Evolutionary conservation across 441 rosid genomes (phyloP).

Genomic region (Syzygium syzygioides): DNA sequence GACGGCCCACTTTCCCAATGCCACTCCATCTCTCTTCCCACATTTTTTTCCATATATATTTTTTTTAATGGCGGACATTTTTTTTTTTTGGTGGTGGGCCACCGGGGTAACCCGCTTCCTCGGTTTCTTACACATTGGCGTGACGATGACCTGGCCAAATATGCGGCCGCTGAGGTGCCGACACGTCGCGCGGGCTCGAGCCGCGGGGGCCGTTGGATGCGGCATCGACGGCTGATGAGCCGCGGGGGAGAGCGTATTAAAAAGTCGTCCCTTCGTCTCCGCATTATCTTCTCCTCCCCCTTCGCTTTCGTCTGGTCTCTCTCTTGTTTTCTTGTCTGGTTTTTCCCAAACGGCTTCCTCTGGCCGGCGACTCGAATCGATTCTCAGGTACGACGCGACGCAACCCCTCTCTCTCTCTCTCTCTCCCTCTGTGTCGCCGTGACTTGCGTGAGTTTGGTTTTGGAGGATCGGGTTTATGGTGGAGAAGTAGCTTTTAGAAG

Average conservation of each 20-base stretch:
- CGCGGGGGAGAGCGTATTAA: background rate
- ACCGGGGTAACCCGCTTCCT: background rate
- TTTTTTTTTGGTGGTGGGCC: background rate
- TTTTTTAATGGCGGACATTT: background rate
- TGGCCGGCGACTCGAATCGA: background rate
- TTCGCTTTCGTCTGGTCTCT: background rate
- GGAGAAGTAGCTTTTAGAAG: background rate
- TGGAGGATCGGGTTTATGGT: background rate
- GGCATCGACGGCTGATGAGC: background rate
- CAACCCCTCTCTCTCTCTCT: background rate
- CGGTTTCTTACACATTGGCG: background rate
- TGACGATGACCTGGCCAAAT: background rate
- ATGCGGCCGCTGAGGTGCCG: background rate
- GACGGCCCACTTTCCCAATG: background rate
- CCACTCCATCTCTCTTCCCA: background rate
- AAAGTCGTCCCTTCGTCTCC: background rate
- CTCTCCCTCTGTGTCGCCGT: background rate
- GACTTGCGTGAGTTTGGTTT: background rate
- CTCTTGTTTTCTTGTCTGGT: background rate
- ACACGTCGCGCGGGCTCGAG: background rate
- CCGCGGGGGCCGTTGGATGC: background rate
- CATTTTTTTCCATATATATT: rapidly evolving
- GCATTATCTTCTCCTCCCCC: background rate
- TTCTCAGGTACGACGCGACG: background rate
- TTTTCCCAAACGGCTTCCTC: background rate